phyloP scores from a whole-genome alignment of 768 basidiomycete genomes.

The Hortiboletus flavorubellus region DNA sequence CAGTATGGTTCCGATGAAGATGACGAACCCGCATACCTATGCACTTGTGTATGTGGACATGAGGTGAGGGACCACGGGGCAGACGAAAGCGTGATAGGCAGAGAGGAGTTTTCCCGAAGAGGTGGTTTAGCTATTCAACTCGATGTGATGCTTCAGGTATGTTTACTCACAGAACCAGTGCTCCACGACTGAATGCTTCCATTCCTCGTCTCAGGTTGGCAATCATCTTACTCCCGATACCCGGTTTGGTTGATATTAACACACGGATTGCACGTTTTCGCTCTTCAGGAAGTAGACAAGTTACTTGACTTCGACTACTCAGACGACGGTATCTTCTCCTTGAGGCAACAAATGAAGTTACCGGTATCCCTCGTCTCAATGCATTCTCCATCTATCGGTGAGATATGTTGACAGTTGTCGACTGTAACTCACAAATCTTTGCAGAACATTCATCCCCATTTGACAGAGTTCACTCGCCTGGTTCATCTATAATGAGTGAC shows the following conservation, averaged over 20 bases:
- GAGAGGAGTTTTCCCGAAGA: slow-evolving; percentile 66
- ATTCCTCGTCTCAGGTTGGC: slow-evolving; percentile 22
- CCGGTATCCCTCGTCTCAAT: slow-evolving; percentile 51
- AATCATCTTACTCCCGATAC: slow-evolving; percentile 11
- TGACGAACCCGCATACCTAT: slow-evolving; percentile 51
- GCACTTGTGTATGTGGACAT: slow-evolving; percentile 70
- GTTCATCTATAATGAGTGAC: slow-evolving; percentile 47
- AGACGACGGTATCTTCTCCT: slow-evolving; percentile 64
- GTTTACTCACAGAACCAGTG: slow-evolving; percentile 2
- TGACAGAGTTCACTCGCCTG: slow-evolving; percentile 17
- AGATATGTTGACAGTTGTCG: slow-evolving; percentile 10
- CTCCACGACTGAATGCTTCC: slow-evolving; percentile 13
- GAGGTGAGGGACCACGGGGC: slow-evolving; percentile 63
- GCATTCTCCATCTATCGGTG: slow-evolving; percentile 53
- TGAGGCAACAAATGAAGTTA: slow-evolving; percentile 67
- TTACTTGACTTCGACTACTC: slow-evolving; percentile 78
- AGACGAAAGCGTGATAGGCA: slow-evolving; percentile 50
- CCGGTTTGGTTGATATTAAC: slow-evolving; percentile 15
- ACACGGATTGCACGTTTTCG: slow-evolving; percentile 4
- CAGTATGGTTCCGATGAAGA: slow-evolving; percentile 75
- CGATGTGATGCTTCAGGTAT: slow-evolving; percentile 79
- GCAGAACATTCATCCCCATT: slow-evolving; percentile 23
- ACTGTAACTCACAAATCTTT: slow-evolving; percentile 12
- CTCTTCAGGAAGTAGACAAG: slow-evolving; percentile 64
- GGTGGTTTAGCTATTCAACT: slow-evolving; percentile 72